Percentiles rank a stretch among this genome's conserved stretches.
These are phyloP conservation scores for Plenodomus lindquistii DNA, from an alignment of 2,329 filamentous ascomycete species.

Conservation along the genomic window DNA sequence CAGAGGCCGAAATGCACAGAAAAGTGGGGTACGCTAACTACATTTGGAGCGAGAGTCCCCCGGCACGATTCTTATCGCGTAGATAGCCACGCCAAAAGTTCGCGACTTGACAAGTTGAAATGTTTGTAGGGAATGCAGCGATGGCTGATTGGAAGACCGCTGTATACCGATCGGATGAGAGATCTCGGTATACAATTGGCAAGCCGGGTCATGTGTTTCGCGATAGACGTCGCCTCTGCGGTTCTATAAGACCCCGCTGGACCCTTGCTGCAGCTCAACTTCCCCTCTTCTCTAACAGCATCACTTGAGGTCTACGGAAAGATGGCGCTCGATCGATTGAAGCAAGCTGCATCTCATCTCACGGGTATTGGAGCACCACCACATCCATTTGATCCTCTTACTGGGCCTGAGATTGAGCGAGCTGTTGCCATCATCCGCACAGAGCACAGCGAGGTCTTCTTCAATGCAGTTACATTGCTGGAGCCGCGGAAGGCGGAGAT, in stretches of 20 bases:
- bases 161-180: not conserved
- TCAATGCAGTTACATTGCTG: slow-evolving; percentile 83
- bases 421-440: slow-evolving; percentile 71
- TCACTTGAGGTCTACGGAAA: slow-evolving; percentile 10
- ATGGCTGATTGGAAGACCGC: slow-evolving; percentile 7
- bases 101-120: slow-evolving; percentile 8
- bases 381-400: slow-evolving; percentile 80
- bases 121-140: not conserved
- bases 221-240: slow-evolving; percentile 1
- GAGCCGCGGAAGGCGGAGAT: slow-evolving; percentile 87
- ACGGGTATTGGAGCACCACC: slow-evolving; percentile 58
- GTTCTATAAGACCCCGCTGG: slow-evolving; percentile 27
- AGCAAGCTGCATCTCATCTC: slow-evolving; percentile 66
- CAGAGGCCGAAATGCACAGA: slow-evolving; percentile 4
- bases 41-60: slow-evolving; percentile 8
- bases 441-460: slow-evolving; percentile 72
- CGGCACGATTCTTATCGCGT: slow-evolving; percentile 13
- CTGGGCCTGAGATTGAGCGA: slow-evolving; percentile 70
- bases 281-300: slow-evolving; percentile 4
- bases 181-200: slow-evolving; percentile 1
- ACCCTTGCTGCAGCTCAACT: slow-evolving; percentile 10
- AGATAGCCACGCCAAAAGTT: slow-evolving; percentile 8
- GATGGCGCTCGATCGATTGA: slow-evolving; percentile 67
- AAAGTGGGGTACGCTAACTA: slow-evolving; percentile 13
- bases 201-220: not conserved